Evolutionary conservation across 2,329 filamentous ascomycete genomes (phyloP), one percentile per base, ranked within the genome.

Genomic region (Beauveria rudraprayagi): DNA sequence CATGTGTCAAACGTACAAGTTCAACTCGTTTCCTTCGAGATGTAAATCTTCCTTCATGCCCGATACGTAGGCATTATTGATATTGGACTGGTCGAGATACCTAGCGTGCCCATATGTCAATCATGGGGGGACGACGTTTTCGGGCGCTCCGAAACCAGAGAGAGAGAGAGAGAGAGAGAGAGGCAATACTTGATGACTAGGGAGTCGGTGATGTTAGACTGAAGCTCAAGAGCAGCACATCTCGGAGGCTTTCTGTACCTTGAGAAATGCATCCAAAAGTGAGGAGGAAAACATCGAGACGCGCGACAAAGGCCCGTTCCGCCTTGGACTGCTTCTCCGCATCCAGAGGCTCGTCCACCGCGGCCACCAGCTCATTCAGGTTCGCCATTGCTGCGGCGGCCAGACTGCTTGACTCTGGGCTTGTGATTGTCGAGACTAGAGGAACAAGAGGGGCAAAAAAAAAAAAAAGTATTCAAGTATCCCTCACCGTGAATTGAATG

Each of bases 11-110:
- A 57, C 64, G 16, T n/a, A 62, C 62, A 61, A 22, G 19, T 63
- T 66, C 19, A 66, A 50, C 44, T 66, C 60, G 24, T 65, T 63
- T 26, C 50, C 56, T 5, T 37, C 1, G 19, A 62, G 50, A 19
- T 61, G n/a, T 24, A 68, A 63, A 14, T 68, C 67, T 19, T 69
- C 67, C 34, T 65, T 67, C 67, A 69, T 69, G 52, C 67, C 66
- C 1, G 67, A 68, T 10, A 69, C 67, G 22, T 68, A 69, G 40
- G 67, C 67, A 37, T 68, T 69, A 54, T 65, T 67, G 43, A 69
- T 65, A 46, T 69, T 69, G n/a, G 67, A 63, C 43, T 69, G 67
- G 53, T 69, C 67, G 14, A 69, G 66, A 30, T 59, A 61, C n/a
- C 60, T 61, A 34, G 10, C 11, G 56, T 30, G 10, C 11, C 30